These are phyloP conservation scores for Pichia rugopelliculosa DNA, from an alignment of 805 yeast species.

Conservation along the genomic window DNA sequence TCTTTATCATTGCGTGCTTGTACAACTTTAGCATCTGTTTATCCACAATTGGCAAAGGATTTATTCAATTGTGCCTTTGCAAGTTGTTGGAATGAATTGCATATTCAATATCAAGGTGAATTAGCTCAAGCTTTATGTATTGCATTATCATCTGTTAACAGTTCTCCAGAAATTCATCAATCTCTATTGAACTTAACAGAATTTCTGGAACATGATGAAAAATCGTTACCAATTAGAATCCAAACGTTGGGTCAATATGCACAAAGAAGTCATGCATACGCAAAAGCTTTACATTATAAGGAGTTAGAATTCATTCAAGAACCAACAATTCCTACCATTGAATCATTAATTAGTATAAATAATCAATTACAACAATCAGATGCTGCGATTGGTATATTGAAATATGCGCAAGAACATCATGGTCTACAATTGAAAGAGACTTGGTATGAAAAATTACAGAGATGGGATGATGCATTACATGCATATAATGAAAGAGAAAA, in stretches of 20 bases:
- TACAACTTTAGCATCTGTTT: conserved; percentile 78
- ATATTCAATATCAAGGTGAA: conserved; percentile 84
- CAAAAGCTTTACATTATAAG: conserved; percentile 92
- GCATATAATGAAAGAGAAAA: conserved; percentile 80
- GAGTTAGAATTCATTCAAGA: conserved; percentile 92
- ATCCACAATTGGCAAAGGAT: conserved; percentile 82
- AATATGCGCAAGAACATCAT: conserved; percentile 88
- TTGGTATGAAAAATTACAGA: conserved; percentile 93
- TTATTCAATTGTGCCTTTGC: conserved; percentile 92
- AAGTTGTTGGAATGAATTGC: conserved; percentile 90
- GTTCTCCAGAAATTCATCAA: conserved; percentile 94
- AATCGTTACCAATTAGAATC: conserved; percentile 86
- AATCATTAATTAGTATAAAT: conserved; percentile 83
- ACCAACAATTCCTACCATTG: conserved; percentile 87
- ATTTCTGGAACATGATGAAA: conserved; percentile 96
- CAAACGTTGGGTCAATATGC: conserved; percentile 88
- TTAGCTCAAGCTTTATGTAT: conserved; percentile 76
- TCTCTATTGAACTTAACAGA: conserved; percentile 85
- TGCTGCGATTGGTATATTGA: conserved; percentile 94
- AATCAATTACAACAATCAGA: conserved; percentile 94
- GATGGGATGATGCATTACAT: conserved; percentile 96
- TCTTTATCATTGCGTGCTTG: conserved; percentile 93
- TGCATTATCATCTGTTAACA: conserved; percentile 83
- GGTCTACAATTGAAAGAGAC: conserved; percentile 89
- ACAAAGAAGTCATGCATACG: conserved; percentile 93